A percentile compares a stretch with the other conserved stretches of the same genome.
Evolutionary conservation across 495 filamentous ascomycete genomes (phyloP).

Genomic region (Podospora australis): DNA sequence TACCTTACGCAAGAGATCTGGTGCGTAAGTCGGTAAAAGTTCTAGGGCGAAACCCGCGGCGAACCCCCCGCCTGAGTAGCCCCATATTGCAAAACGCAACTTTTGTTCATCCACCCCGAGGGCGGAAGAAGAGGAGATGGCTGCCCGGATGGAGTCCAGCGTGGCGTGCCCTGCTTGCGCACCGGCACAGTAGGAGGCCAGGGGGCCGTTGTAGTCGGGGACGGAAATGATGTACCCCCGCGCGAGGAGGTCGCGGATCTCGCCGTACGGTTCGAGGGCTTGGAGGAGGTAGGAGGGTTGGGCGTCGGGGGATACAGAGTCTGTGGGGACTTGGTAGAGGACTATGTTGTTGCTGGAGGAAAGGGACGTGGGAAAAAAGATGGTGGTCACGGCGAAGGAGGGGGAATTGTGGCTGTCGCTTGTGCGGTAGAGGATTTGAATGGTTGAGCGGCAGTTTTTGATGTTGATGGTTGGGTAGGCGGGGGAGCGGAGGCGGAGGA

Average conservation of each 20-base stretch:
- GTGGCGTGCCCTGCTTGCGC: constrained; percentile 39
- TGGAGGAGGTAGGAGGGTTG: constrained; percentile 15
- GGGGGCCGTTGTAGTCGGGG: constrained; percentile 44
- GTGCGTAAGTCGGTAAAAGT: constrained; percentile 46
- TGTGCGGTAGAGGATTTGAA: constrained; percentile 48
- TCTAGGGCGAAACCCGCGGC: constrained; percentile 50
- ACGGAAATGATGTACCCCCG: constrained; percentile 35
- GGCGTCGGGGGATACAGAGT: constrained; percentile 13
- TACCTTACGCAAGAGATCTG: constrained; percentile 39
- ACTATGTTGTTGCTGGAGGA: constrained; percentile 11
- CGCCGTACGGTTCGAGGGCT: constrained; percentile 17
- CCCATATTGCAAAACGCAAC: constrained; percentile 39
- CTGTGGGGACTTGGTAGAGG: constrained; percentile 14
- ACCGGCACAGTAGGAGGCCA: constrained; percentile 37
- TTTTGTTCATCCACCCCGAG: constrained; percentile 8
- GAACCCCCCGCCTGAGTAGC: constrained; percentile 53
- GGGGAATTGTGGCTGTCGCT: constrained; percentile 39
- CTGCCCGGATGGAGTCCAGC: constrained; percentile 42
- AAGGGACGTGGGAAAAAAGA: constrained; percentile 36
- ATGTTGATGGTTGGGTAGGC: constrained; percentile 27
- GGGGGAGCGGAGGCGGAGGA: constrained; percentile 37
- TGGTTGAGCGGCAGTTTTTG: constrained; percentile 25
- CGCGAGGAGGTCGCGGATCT: constrained; percentile 16
- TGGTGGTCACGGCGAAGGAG: constrained; percentile 44
- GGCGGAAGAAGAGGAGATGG: constrained; percentile 18